Conservation (phyloP, 2,329 filamentous ascomycete genomes). For the Beauveria scarabaeidicola region DNA sequence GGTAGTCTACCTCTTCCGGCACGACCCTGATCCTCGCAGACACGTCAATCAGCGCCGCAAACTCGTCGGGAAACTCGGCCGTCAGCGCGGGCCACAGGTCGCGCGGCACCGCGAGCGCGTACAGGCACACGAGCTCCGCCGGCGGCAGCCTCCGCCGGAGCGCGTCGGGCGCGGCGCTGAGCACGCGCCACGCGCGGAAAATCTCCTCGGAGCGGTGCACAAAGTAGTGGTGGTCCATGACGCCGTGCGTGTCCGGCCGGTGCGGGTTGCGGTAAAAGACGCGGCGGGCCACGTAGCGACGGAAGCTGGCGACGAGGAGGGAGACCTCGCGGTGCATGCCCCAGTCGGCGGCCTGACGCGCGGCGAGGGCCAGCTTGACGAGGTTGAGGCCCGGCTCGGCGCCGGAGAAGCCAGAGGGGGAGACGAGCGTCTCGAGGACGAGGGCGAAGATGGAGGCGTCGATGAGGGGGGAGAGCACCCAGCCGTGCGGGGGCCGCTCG, state of each 20-base stretch:
- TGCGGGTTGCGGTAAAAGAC: constrained; percentile 20
- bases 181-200: constrained; percentile 16
- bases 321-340: constrained; percentile 14
- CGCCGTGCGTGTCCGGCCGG: constrained; percentile 22
- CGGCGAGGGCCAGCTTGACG: constrained; percentile 15
- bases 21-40: background rate
- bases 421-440: constrained; percentile 15
- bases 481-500: constrained; percentile 10
- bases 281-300: constrained; percentile 18
- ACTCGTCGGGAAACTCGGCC: constrained; percentile 11
- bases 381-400: constrained; percentile 18
- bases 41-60: constrained; percentile 9
- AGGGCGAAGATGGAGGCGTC: constrained; percentile 16
- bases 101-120: constrained; percentile 10
- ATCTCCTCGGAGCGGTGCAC: constrained; percentile 19
- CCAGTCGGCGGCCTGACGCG: constrained; percentile 13
- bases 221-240: constrained; percentile 14
- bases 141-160: background rate
- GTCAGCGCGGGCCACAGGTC: constrained; percentile 13
- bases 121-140: constrained; percentile 10
- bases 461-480: constrained; percentile 7
- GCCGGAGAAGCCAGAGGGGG: constrained; percentile 15
- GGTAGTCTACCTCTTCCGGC: constrained; percentile 7
- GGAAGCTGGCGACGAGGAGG: constrained; percentile 15
- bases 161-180: background rate